phyloP scores from a whole-genome alignment of 352 stramenopile genomes.

The Pythium scleroteichum region DNA sequence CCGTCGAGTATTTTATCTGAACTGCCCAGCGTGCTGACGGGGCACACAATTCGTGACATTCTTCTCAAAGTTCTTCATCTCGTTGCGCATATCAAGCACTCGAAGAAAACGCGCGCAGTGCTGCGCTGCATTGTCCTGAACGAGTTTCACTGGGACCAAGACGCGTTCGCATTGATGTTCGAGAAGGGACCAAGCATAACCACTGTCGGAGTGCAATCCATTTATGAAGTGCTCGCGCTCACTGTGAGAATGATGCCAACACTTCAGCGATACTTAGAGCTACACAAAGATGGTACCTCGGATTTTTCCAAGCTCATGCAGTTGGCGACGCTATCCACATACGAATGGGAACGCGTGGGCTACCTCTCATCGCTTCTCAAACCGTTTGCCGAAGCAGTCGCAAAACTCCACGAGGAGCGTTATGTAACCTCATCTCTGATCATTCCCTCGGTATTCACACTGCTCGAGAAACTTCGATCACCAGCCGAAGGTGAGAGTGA shows the following conservation, averaged over 20 bases:
- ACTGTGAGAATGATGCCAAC: slow-evolving; percentile 54
- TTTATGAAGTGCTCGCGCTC: slow-evolving; percentile 53
- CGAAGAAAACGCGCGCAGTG: slow-evolving; percentile 39
- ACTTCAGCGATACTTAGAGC: slow-evolving; percentile 61
- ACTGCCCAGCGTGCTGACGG: slow-evolving; percentile 57
- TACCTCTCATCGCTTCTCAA: slow-evolving; percentile 67
- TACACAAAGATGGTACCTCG: slow-evolving; percentile 54
- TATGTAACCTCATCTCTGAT: slow-evolving; percentile 69
- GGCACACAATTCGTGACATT: slow-evolving; percentile 66
- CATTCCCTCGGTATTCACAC: slow-evolving; percentile 66
- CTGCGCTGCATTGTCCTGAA: slow-evolving; percentile 50
- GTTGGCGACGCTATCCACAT: slow-evolving; percentile 57
- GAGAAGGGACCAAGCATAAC: slow-evolving; percentile 39
- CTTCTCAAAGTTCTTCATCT: slow-evolving; percentile 68
- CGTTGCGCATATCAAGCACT: slow-evolving; percentile 70
- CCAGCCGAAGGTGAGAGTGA: slow-evolving; percentile 11
- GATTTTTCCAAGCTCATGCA: slow-evolving; percentile 77
- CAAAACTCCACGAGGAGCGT: slow-evolving; percentile 58
- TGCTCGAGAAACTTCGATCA: slow-evolving; percentile 60
- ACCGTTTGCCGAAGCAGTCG: slow-evolving; percentile 60
- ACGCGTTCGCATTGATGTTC: slow-evolving; percentile 48
- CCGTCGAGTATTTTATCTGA: slow-evolving; percentile 56
- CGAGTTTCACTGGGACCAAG: slow-evolving; percentile 43
- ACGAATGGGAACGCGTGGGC: slow-evolving; percentile 67
- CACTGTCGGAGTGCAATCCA: slow-evolving; percentile 43